Base-by-base conservation (phyloP, 768 basidiomycete genomes). In the Tulasnella sp. region DNA sequence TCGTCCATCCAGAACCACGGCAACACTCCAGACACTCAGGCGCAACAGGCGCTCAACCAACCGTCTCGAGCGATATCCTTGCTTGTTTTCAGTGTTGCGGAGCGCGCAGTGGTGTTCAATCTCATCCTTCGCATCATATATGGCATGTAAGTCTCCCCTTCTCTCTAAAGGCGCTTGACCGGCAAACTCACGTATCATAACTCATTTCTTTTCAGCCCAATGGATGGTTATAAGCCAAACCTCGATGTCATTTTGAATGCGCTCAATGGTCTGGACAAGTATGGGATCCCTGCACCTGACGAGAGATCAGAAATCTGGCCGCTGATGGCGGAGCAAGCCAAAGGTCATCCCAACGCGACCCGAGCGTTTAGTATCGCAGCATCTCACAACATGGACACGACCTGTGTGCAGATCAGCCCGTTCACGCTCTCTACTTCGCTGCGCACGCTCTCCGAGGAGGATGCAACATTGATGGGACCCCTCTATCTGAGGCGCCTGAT, bases 401-500 rank as follows among this genome's bases (percentile, higher is more conserved):
- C 91, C 52, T 89, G 88, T 0, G 81, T 87, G n/a, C 74, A 84
- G 1, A 78, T 83, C 22, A 89, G 87, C 2, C 78, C 84, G 9
- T 82, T 87, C 68, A 75, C 90, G 43, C 78, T 91, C 53, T 81
- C 84, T 1, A 84, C 82, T 66, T 75, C 82, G 3, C 78, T 91
- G 4, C 73, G 82, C 4, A 72, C 78, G 0, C 70, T 92, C 49
- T 80, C 83, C 2, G 88, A 92, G 67, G 82, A 82, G 48, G 75
- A 82, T 70, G 84, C 80, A 3, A 73, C 76, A 46, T 75, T 73
- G 45, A 89, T 91, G 53, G 87, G 87, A 5, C 77, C 88, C 2
- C 71, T 81, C 21, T 90, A 91, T 65, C 72, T 91, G 62, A 88
- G 87, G 65, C 81, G 84, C 24, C 75, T 91, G 29, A 87, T 90